Base-by-base conservation (phyloP, 2,329 filamentous ascomycete species). In the Apiospora marii region DNA sequence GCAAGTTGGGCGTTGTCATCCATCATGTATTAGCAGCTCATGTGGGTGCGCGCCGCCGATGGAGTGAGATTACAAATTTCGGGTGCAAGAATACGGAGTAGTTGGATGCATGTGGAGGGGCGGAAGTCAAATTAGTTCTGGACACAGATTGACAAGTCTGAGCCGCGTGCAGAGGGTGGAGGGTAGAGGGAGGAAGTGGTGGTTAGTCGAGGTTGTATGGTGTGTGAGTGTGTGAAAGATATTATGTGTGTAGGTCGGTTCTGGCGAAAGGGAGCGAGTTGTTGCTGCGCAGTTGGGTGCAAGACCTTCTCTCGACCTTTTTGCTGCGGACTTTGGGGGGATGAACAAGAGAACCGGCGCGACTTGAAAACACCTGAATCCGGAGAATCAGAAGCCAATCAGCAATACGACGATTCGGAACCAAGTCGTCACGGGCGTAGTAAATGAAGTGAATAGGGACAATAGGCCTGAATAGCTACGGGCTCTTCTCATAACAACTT, bases 1-100 rank as follows among this genome's bases (percentile, higher is more conserved):
- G 74, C 75, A 74, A 74, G 71, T 64, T 77, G 77, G 46, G 76
- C 70, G 70, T 71, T 71, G 58, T 76, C 77, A 71, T 79, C 80
- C 80, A 81, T 81, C 67, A 71, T 78, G 76, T 24, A 27, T 22
- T 51, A 51, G 74, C 67, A 24, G 74, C 67, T 72, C 74, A 79
- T 78, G 74, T 74, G 70, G 67, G 69, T 19, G 70, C 48, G 46
- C 68, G 72, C 64, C 68, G 72, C 64, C 73, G 72, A 73, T 71
- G 73, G 71, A 69, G 48, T 69, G 41, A 69, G 51, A 67, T 49
- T 71, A 71, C 70, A 43, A 58, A 64, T 68, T 68, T 68, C 69
- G 68, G 37, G 48, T 70, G 68, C 41, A 61, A 70, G 69, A 72
- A 64, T 64, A 64, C 58, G 30, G 34, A 64, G 58, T 64, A 41